Conservation (phyloP, 768 basidiomycete genomes). For the Lactifluus volemus region DNA sequence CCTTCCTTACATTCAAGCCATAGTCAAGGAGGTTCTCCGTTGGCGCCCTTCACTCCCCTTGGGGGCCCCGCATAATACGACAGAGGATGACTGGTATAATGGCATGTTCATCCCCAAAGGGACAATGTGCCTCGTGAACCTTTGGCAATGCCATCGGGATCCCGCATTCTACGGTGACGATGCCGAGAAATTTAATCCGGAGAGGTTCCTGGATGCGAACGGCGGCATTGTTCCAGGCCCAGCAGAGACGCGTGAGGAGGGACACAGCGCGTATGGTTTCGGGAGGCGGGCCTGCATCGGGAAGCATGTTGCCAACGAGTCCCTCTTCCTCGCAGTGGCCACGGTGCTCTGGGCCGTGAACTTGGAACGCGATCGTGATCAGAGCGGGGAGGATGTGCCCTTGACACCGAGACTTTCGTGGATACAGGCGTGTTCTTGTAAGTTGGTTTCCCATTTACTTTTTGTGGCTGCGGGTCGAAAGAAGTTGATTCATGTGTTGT, state of each 20-base stretch:
- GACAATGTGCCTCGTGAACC: slow-evolving; percentile 26
- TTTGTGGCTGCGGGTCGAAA: background rate
- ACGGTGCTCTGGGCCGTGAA: slow-evolving; percentile 18
- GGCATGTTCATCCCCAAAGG: slow-evolving; percentile 28
- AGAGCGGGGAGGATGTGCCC: slow-evolving; percentile 6
- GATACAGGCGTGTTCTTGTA: slow-evolving; percentile 15
- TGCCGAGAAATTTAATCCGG: slow-evolving; percentile 17
- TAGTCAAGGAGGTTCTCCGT: slow-evolving; percentile 1
- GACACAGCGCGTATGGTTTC: slow-evolving; percentile 16
- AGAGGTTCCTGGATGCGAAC: slow-evolving; percentile 15
- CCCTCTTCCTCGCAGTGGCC: slow-evolving; percentile 20
- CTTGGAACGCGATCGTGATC: slow-evolving; percentile 9
- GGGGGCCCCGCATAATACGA: background rate
- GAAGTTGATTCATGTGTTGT: background rate
- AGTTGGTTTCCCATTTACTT: background rate
- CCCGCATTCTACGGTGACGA: slow-evolving; percentile 12
- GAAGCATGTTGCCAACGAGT: slow-evolving; percentile 14
- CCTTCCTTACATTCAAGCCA: slow-evolving; percentile 5
- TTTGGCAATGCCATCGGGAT: slow-evolving; percentile 3
- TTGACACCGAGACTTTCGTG: background rate
- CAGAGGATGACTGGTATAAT: slow-evolving; percentile 22
- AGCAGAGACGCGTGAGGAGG: slow-evolving; percentile 7
- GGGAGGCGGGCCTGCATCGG: slow-evolving; percentile 20
- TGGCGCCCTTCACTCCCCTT: background rate
- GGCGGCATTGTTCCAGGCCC: background rate